Percentiles rank a stretch among this genome's conserved stretches.
These are phyloP conservation scores for Odonthalia washingtoniensis DNA, from an alignment of 31 red algal species.

Conservation along the genomic window DNA sequence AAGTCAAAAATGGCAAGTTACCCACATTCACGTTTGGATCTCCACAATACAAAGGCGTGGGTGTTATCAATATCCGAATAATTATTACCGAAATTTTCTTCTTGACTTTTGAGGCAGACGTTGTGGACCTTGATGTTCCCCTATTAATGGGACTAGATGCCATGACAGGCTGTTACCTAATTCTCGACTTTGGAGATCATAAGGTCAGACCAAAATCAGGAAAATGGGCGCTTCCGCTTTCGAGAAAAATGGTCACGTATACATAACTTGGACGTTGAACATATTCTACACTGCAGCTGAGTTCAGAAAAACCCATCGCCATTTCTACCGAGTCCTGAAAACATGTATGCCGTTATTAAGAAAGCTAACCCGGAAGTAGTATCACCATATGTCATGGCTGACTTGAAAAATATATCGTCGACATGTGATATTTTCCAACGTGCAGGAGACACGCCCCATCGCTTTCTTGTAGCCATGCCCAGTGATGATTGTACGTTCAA, in stretches of 20 bases:
- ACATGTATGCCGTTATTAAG: conserved; percentile 2
- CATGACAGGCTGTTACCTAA: background rate
- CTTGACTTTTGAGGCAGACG: no score
- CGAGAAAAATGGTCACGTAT: conserved; percentile 44
- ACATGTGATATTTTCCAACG: conserved; percentile 51
- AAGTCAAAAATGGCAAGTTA: background rate
- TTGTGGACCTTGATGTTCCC: conserved; percentile 40
- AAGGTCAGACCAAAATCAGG: background rate
- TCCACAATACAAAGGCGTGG: background rate
- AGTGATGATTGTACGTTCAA: conserved; percentile 28
- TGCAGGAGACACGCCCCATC: background rate
- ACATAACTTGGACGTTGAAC: conserved; percentile 29
- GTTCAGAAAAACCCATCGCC: conserved; percentile 31
- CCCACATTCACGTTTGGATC: conserved; percentile 9
- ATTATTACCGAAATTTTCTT: no score
- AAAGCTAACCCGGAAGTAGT: conserved; percentile 8
- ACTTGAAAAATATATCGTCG: conserved; percentile 11
- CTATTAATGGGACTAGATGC: conserved; percentile 40
- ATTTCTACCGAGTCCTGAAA: conserved; percentile 33
- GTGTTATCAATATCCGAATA: no score
- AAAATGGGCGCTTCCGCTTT: background rate
- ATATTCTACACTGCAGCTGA: background rate
- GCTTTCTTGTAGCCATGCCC: conserved; percentile 35
- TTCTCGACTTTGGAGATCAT: background rate
- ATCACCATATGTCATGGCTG: background rate